Base-by-base conservation (phyloP, 225 moss, liverwort and hornwort species). In the Rhytidiadelphus loreus region DNA sequence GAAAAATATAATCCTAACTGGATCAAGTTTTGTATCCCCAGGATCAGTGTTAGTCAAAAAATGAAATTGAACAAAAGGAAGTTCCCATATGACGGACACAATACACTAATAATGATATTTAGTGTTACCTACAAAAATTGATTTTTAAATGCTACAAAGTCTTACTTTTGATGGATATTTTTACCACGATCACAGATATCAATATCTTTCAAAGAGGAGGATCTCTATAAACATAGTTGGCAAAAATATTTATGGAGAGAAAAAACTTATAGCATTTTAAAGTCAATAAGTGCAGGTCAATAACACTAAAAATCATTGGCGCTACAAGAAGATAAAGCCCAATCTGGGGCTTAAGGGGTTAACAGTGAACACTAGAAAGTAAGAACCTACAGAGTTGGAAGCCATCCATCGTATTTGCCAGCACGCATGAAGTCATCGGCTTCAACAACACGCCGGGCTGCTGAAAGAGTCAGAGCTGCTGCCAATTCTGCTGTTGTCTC, bases 401-500 rank as follows among this genome's bases (percentile, higher is more conserved):
- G 96, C 99, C 99, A 99, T 83, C 99, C 99, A 73, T 96, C 96
- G 88, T 99, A 99, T 95, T 96, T 96, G 63, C 99, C 99, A 75
- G 94, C 97, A 44, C 99, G 96, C 99, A 99, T 97, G 87, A 96
- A 99, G 74, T 89, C 92, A 90, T 96, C 99, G 11, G 97, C 99
- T 92, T 97, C 99, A 82, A 97, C 99, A 76, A 99, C 91, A 92
- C 99, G 92, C 58, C 99, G 96, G 55, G 99, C 97, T 74, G 99
- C 97, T 76, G 99, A 28, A 74, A 99, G 90, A 65, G 95, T 95
- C 81, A 99, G 92, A 32, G 99, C 86, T 75, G 97, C 99, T 59
- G 99, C 99, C 68, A 99, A 86, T 92, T 99, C 99, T 57, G 99
- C 99, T 80, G 99, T 99, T 35, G 99, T 99, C 90, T 99, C 99